phyloP scores from a whole-genome alignment of 371 early-diverging fungal genomes.

The Rhizopus sp. region DNA sequence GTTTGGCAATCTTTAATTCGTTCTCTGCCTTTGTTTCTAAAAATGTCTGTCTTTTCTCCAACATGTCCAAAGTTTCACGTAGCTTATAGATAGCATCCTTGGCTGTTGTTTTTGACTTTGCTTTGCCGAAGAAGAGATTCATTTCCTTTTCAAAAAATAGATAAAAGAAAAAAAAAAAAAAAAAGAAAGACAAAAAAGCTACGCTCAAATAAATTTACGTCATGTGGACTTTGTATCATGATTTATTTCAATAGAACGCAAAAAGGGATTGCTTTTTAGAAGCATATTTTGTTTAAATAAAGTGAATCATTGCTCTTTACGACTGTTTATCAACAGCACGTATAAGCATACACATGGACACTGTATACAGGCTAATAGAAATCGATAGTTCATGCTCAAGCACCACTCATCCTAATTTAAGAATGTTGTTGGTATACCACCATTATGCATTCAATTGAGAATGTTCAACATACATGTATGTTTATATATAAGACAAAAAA shows the following conservation, averaged over 20 bases:
- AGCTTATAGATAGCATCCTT: constrained; percentile 95
- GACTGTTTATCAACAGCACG: no score
- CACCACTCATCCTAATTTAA: no score
- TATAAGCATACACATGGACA: no score
- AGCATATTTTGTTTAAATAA: no score
- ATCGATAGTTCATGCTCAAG: no score
- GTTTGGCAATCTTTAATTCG: constrained; percentile 86
- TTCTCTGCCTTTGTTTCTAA: constrained; percentile 87
- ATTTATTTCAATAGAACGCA: background rate
- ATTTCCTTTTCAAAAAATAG: constrained; percentile 37
- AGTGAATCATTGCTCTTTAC: no score
- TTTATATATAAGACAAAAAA: no score
- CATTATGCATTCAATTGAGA: no score
- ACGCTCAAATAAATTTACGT: constrained; percentile 4
- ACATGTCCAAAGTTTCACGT: constrained; percentile 87
- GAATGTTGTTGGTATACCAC: no score
- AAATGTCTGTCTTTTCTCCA: constrained; percentile 92
- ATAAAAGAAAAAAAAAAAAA: constrained; percentile 6
- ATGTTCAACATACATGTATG: no score
- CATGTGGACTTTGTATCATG: background rate
- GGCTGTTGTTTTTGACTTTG: constrained; percentile 79
- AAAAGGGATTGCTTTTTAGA: background rate
- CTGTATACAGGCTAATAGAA: no score
- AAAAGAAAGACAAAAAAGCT: background rate
- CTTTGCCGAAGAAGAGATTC: constrained; percentile 86